Evolutionary conservation across 1,284 basidiomycete genomes (phyloP).

Genomic region (Cryptococcus sp.): DNA sequence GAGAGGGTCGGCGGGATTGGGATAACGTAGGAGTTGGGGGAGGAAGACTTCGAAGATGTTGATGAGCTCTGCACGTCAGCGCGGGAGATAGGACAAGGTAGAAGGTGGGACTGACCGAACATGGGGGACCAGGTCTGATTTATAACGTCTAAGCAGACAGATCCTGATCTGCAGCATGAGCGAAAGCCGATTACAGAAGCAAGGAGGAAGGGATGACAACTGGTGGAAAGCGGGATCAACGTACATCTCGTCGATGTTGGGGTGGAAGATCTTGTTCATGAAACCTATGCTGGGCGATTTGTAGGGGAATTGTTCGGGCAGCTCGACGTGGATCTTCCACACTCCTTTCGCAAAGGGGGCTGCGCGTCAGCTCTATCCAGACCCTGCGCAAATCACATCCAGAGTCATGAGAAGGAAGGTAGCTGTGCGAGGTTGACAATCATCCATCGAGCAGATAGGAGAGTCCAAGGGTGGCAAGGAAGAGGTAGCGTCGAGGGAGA

Average conservation of each 20-base stretch:
- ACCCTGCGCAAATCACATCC: background rate
- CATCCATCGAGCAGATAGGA: too few species aligned
- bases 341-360: constrained; percentile 93
- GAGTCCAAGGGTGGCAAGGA: too few species aligned
- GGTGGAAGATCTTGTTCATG: constrained; percentile 99
- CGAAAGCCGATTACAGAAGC: background rate
- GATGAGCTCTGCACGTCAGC: constrained; percentile 72
- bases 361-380: constrained; percentile 43
- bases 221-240: constrained; percentile 28
- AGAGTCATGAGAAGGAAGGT: background rate
- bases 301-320: constrained; percentile 99
- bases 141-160: constrained; percentile 93
- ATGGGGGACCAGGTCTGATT: constrained; percentile 99
- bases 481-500: constrained; percentile 14
- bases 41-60: constrained; percentile 99
- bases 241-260: constrained; percentile 93
- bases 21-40: constrained; percentile 92
- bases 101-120: constrained; percentile 63
- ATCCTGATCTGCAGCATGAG: constrained; percentile 64
- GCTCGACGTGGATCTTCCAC: constrained; percentile 98
- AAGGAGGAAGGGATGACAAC: background rate
- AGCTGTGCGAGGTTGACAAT: too few species aligned
- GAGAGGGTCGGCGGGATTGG: constrained; percentile 94
- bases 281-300: constrained; percentile 99
- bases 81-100: background rate